These are phyloP conservation scores for Lactarius akahatsu DNA, from an alignment of 768 basidiomycete species.

Conservation along the genomic window DNA sequence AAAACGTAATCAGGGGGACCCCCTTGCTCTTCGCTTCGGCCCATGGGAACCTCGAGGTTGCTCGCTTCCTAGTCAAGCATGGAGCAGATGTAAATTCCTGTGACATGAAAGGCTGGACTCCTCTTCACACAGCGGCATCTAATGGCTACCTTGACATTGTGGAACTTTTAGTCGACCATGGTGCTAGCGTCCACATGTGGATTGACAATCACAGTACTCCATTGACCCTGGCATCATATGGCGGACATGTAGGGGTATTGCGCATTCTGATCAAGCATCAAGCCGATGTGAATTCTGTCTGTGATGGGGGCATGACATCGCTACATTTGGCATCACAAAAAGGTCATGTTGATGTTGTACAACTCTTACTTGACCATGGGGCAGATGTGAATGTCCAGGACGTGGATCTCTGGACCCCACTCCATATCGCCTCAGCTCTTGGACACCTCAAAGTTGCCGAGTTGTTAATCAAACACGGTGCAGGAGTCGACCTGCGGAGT, in stretches of 20 bases:
- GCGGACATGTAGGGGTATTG: neutral
- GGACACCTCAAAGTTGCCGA: neutral
- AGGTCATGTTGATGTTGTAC: neutral
- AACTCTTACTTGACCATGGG: neutral
- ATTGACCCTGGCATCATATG: neutral
- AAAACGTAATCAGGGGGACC: too few species aligned
- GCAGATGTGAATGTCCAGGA: neutral
- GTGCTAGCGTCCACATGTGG: neutral
- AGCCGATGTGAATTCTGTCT: neutral
- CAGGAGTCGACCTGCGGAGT: neutral
- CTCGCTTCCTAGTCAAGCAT: neutral
- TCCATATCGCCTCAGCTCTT: neutral
- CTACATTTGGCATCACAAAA: neutral
- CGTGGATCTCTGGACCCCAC: neutral
- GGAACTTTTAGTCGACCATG: neutral
- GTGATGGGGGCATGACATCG: neutral
- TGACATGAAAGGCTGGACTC: too few species aligned
- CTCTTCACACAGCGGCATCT: neutral
- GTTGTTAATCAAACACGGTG: neutral
- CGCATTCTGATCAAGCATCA: too few species aligned
- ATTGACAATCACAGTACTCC: neutral
- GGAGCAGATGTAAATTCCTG: neutral
- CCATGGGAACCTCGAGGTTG: neutral
- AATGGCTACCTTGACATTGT: conserved; percentile 3
- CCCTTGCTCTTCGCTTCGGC: neutral